Evolutionary conservation across 768 basidiomycete genomes (phyloP).

Genomic region (Albatrellus ellisii): DNA sequence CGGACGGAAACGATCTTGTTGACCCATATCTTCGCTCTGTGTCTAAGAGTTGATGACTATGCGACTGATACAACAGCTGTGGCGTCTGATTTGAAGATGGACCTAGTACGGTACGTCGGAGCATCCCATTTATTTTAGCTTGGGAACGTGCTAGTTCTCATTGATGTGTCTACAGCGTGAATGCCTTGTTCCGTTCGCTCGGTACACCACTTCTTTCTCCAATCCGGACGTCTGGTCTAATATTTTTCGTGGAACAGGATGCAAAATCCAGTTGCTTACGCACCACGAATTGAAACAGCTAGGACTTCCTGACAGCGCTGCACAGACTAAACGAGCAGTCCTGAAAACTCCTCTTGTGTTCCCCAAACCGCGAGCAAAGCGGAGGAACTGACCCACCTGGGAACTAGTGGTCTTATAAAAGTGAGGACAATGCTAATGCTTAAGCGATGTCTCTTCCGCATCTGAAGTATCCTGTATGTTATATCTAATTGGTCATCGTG

Average conservation of each 20-base stretch:
- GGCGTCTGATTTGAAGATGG: slow-evolving; percentile 63
- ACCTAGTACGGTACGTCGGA: slow-evolving; percentile 43
- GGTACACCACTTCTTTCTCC: slow-evolving; percentile 26
- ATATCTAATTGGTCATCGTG: no score
- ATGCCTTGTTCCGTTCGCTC: slow-evolving; percentile 62
- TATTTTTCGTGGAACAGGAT: slow-evolving; percentile 33
- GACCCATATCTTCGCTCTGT: slow-evolving; percentile 70
- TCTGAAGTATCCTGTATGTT: no score
- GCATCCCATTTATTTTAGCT: not conserved
- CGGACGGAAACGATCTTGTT: slow-evolving; percentile 60
- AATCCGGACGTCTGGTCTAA: not conserved
- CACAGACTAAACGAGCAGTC: slow-evolving; percentile 55
- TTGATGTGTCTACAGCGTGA: slow-evolving; percentile 30
- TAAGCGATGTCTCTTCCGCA: no score
- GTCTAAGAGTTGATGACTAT: slow-evolving; percentile 68
- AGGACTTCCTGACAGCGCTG: slow-evolving; percentile 51
- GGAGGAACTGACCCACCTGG: slow-evolving; percentile 19
- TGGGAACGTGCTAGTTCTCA: not conserved
- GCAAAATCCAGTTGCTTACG: slow-evolving; percentile 46
- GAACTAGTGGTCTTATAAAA: no score
- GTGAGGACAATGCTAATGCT: no score
- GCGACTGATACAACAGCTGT: slow-evolving; percentile 54
- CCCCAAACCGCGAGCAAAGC: slow-evolving; percentile 43
- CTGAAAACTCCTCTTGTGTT: slow-evolving; percentile 71
- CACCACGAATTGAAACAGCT: slow-evolving; percentile 54